Percentiles rank a stretch among this genome's conserved stretches.
Evolutionary conservation across 164 flowering plant genomes (phyloP).

Genomic region (Aristolochia fimbriata): DNA sequence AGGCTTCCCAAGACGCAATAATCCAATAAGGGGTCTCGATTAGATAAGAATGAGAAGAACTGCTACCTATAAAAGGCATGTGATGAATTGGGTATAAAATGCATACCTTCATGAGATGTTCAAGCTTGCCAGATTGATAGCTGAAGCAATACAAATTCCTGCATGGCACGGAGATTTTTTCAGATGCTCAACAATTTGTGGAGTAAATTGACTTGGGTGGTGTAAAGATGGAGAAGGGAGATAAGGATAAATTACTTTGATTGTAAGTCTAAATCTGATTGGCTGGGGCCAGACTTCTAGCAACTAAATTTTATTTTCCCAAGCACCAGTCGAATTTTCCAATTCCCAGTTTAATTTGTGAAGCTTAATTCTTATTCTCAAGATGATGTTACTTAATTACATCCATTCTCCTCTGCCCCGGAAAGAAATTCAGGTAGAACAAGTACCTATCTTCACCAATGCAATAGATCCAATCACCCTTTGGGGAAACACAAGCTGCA

Average conservation of each 20-base stretch:
- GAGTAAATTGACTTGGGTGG: neutral
- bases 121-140: conserved; percentile 82
- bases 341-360: too few relatives aligned
- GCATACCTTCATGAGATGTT: conserved; percentile 92
- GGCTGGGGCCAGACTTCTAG: too few relatives aligned
- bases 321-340: too few relatives aligned
- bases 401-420: neutral
- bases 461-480: conserved; percentile 98
- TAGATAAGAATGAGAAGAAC: neutral
- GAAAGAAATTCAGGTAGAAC: neutral
- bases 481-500: conserved; percentile 93
- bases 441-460: conserved; percentile 89
- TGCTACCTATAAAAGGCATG: too few relatives aligned
- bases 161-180: conserved; percentile 13
- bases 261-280: too few relatives aligned
- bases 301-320: too few relatives aligned
- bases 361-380: neutral
- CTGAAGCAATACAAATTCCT: conserved; percentile 96
- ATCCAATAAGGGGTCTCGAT: neutral
- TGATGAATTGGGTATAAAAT: neutral
- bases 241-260: too few relatives aligned
- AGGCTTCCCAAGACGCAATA: neutral
- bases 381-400: neutral
- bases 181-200: neutral
- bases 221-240: neutral